Conservation (phyloP, 208 protist species). For the Trypanosoma melophagium region DNA sequence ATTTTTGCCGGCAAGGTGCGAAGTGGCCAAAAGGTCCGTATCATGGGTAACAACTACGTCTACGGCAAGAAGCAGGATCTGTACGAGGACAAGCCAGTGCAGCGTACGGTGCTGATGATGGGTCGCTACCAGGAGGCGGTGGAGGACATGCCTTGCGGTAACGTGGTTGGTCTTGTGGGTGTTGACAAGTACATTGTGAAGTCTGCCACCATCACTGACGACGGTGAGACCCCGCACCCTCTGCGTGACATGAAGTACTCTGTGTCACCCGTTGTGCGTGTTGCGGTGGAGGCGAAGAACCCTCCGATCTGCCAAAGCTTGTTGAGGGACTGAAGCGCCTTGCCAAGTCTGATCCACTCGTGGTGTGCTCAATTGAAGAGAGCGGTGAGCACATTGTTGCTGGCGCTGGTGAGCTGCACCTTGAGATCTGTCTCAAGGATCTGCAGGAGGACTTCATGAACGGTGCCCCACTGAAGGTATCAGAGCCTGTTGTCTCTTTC, state of each 20-base stretch:
- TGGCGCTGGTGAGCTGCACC: slow-evolving; percentile 98
- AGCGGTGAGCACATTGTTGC: slow-evolving; percentile 99
- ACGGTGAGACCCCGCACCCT: slow-evolving; percentile 53
- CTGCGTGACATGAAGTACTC: slow-evolving; percentile 99
- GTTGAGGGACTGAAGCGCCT: slow-evolving; percentile 98
- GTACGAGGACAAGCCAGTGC: slow-evolving; percentile 70
- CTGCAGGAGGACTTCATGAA: slow-evolving; percentile 97
- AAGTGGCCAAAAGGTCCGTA: slow-evolving; percentile 97
- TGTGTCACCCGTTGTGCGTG: slow-evolving; percentile 98
- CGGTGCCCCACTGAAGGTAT: slow-evolving; percentile 93
- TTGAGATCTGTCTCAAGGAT: slow-evolving; percentile 99
- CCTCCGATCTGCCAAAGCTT: slow-evolving; percentile 96
- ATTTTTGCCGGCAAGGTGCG: slow-evolving; percentile 94
- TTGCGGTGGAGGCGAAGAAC: slow-evolving; percentile 98
- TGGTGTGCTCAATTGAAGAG: slow-evolving; percentile 95
- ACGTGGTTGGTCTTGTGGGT: slow-evolving; percentile 98
- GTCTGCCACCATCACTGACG: slow-evolving; percentile 97
- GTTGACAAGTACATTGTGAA: slow-evolving; percentile 99
- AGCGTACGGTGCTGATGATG: slow-evolving; percentile 77
- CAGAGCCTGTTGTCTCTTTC: slow-evolving; percentile 98
- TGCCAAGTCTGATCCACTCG: slow-evolving; percentile 96
- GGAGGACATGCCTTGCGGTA: slow-evolving; percentile 98
- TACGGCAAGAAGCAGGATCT: slow-evolving; percentile 98
- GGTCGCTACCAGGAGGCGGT: slow-evolving; percentile 96
- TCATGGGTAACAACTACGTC: slow-evolving; percentile 98